Base-by-base conservation (phyloP, 1,284 basidiomycete species). In the Pholiota adiposa region DNA sequence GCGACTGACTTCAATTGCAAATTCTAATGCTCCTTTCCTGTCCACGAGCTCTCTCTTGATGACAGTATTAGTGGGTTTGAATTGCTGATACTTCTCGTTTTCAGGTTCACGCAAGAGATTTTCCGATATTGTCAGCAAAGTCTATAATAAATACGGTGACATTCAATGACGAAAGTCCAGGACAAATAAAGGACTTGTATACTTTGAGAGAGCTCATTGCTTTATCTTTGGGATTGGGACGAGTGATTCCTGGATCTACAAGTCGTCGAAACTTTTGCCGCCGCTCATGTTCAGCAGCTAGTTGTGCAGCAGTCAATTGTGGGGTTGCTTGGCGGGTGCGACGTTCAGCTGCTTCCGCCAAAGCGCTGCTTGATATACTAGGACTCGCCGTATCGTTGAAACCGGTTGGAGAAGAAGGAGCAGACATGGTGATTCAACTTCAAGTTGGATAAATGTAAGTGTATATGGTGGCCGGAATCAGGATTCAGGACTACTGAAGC, bases 21-120 rank as follows among this genome's bases (percentile, higher is more conserved):
- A 93, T 70, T 93, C 91, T 41, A 93, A 73, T 0, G 89, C 81
- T 1, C 92, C 91, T 69, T 87, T 90, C 0, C 84, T 82, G 40
- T 78, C 74, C 14, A 80, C 73, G 29, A 91, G 69, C 54, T 83
- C 73, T 16, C 79, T 75, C 73, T 88, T 87, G 74, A 92, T 89
- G n/a, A 77, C 77, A 41, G 70, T 70, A 65, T 93, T 93, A 18
- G 89, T 92, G 4, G 84, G 78, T 73, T 92, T 93, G 79, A 93
- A 90, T 64, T 79, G 78, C 59, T 82, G 83, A 65, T 80, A 93
- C 72, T 88, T 92, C 14, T 78, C 75, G 63, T 93, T 89, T 5
- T 85, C 80, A 3, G 90, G 89, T 59, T 92, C 83, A 58, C 79
- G 78, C 50, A 92, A 69, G 48, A 93, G 75, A 69, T 93, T 93